These are phyloP conservation scores for Cystofilobasidium capitatum DNA, from an alignment of 768 basidiomycete species.

Conservation along the genomic window DNA sequence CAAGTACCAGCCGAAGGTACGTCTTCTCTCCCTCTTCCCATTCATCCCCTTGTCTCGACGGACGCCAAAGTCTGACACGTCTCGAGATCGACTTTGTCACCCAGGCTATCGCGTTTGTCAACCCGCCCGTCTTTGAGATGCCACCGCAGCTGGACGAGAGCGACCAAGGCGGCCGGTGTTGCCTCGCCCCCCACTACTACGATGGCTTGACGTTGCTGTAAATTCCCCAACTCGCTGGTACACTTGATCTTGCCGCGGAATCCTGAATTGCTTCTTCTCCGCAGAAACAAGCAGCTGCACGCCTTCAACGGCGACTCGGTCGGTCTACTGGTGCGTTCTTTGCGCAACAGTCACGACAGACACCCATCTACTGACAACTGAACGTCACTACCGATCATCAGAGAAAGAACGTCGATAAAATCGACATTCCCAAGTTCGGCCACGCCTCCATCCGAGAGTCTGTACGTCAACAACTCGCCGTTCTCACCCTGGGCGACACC, in stretches of 20 bases:
- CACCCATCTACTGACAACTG: no score
- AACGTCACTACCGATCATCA: no score
- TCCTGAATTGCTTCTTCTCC: not conserved
- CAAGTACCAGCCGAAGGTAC: not conserved
- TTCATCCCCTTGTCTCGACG: not conserved
- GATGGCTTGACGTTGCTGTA: slow-evolving; percentile 37
- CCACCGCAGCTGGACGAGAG: slow-evolving; percentile 33
- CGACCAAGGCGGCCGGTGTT: slow-evolving; percentile 31
- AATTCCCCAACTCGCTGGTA: not conserved
- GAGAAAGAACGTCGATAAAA: not conserved
- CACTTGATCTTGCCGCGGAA: not conserved
- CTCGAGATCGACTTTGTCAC: slow-evolving; percentile 21
- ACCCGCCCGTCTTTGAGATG: slow-evolving; percentile 34
- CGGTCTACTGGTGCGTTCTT: not conserved
- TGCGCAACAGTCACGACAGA: not conserved
- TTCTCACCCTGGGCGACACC: slow-evolving; percentile 4
- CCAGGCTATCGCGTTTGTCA: slow-evolving; percentile 36
- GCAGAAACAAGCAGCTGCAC: slow-evolving; percentile 17
- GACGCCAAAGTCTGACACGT: not conserved
- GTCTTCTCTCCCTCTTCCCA: not conserved
- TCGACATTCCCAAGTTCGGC: not conserved
- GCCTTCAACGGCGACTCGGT: slow-evolving; percentile 16
- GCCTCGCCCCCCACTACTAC: slow-evolving; percentile 36
- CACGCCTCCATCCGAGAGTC: not conserved
- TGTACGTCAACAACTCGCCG: not conserved